Base-by-base conservation (phyloP, 257 asterid species). In the Marsdenia floribunda region DNA sequence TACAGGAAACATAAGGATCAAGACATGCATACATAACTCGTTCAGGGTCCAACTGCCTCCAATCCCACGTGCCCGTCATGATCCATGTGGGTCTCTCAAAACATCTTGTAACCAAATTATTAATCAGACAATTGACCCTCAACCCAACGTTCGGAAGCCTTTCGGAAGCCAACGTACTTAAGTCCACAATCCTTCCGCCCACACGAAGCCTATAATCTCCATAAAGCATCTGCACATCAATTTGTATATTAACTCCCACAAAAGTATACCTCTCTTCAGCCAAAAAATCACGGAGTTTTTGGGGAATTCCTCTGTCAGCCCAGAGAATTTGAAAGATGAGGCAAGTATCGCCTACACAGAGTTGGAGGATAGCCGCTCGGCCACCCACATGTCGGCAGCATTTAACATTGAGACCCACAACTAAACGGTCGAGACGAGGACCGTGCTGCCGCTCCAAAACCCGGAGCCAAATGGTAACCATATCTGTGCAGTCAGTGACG, bases 261-360 rank as follows among this genome's bases (percentile, higher is more conserved):
- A 83, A 82, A 6, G 79, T 70, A 50, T 63, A 64, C 4, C 40
- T 57, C 0, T 12, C 35, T n/a, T 79, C 42, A 21, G 50, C 60
- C 24, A 85, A 70, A 19, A 85, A 83, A 0, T 64, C 19, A 1
- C 76, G 74, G 49, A 83, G 71, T 4, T 26, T 33, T 38, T 8
- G 0, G 22, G 80, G 55, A 14, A 68, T 69, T 3, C 5, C n/a
- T 2, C n/a, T 42, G 40, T 68, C 55, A 1, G 33, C 33, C 71
- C 65, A 70, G 35, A 79, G 75, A 73, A 79, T 79, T 9, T 85
- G 85, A 42, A 80, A 71, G 40, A 85, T 75, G 24, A 83, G 80
- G 75, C 89, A 83, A 15, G 83, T 83, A 4, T 74, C 70, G n/a
- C 75, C 87, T 18, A 81, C 81, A 72, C 89, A 85, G 46, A 85